These are phyloP conservation scores for Licmophora abbreviata DNA, from an alignment of 108 stramenopile species.

Conservation along the genomic window DNA sequence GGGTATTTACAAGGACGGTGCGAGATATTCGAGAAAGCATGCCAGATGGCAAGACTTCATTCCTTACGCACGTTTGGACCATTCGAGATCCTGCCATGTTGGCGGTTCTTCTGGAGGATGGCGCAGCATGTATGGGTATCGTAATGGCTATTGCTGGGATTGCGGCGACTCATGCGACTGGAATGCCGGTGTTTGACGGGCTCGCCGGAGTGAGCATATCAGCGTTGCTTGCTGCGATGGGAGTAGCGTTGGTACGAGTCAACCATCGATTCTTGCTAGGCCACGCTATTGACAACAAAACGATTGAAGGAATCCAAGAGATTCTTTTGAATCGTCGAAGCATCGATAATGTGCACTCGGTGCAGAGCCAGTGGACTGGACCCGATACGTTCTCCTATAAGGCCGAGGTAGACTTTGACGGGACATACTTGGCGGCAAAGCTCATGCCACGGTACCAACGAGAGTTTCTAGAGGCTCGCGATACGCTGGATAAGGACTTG, in stretches of 20 bases:
- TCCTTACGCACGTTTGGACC: conserved; percentile 52
- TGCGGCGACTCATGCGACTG: conserved; percentile 67
- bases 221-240: conserved; percentile 81
- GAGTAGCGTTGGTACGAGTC: conserved; percentile 68
- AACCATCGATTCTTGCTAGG: conserved; percentile 93
- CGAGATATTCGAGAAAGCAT: conserved; percentile 37
- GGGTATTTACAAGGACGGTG: conserved; percentile 75
- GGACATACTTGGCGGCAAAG: conserved; percentile 93
- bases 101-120: conserved; percentile 94
- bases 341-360: conserved; percentile 83
- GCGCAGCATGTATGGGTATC: conserved; percentile 93
- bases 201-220: conserved; percentile 89
- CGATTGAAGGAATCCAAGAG: conserved; percentile 71
- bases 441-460: conserved; percentile 80
- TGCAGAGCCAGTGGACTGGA: conserved; percentile 95
- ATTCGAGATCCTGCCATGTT: conserved; percentile 92
- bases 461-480: conserved; percentile 44
- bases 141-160: conserved; percentile 91
- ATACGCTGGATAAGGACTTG: conserved; percentile 72
- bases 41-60: conserved; percentile 34
- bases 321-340: conserved; percentile 67
- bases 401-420: conserved; percentile 98
- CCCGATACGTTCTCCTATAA: conserved; percentile 97
- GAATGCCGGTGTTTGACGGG: conserved; percentile 82
- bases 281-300: conserved; percentile 84